These are phyloP conservation scores for Psidium friedrichsthalianum DNA, from an alignment of 345 rosid genomes.

Conservation along the genomic window DNA sequence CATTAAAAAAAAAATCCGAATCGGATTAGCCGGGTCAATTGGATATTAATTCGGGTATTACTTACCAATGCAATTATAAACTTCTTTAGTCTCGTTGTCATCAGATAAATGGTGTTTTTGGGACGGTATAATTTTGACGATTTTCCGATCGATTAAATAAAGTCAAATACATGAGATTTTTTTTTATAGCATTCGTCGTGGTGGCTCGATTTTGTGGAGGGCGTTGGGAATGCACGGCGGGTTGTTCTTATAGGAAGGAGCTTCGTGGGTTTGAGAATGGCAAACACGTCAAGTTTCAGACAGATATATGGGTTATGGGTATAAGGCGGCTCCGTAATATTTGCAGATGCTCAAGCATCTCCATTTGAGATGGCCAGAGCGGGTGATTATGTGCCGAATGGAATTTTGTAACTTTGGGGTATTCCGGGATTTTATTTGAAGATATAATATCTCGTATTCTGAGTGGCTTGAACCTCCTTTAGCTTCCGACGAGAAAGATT, in stretches of 20 bases:
- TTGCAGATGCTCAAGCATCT: neutral
- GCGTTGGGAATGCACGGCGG: neutral
- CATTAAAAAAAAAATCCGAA: neutral
- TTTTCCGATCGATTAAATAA: neutral
- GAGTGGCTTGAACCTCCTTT: neutral
- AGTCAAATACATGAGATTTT: too few relatives aligned
- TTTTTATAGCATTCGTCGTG: neutral
- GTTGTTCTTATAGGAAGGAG: neutral
- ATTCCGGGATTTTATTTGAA: neutral
- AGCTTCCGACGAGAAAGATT: neutral
- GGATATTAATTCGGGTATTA: neutral
- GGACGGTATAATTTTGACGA: neutral
- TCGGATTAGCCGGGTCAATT: neutral
- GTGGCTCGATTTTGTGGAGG: neutral
- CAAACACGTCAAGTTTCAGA: neutral
- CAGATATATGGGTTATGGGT: rapidly evolving
- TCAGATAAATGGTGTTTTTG: neutral
- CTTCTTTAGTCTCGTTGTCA: rapidly evolving
- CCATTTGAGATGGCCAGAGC: neutral
- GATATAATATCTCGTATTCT: neutral
- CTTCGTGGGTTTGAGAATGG: neutral
- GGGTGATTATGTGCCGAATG: neutral
- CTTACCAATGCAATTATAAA: neutral
- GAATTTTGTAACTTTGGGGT: neutral
- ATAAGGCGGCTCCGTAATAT: neutral